Base-by-base conservation (phyloP, 768 basidiomycete species). In the Boletus coccyginus region DNA sequence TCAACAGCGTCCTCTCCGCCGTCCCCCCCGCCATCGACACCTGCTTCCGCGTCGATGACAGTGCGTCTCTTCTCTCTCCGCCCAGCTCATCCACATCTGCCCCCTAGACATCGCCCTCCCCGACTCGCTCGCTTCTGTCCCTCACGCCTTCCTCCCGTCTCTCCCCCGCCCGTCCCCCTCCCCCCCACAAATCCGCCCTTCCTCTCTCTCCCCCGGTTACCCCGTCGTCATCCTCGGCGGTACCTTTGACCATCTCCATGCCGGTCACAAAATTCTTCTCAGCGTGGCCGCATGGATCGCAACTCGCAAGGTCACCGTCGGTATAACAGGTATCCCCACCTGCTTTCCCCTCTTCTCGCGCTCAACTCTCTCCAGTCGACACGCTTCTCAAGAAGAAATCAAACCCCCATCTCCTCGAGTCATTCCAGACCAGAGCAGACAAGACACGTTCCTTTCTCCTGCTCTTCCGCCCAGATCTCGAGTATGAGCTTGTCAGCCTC, bases 171-270 rank as follows among this genome's bases (percentile, higher is more conserved):
- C 51, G 9, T 12, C 55, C 21, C 41, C 61, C 45, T n/a, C 58
- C 16, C 38, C 47, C 5, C 3, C 33, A 16, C 43, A 44, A 12
- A 3, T 31, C 10, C 38, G 8, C 29, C 38, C 46, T 31, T 27
- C 27, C 27, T 55, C 43, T 3, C 46, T n/a, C 19, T 49, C 59
- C 1, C 59, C 74, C 7, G 48, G 60, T 13, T 81, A 75, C 66
- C 88, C 87, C 13, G 90, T 93, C 50, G 83, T 88, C n/a, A 89
- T 85, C 0, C 78, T 98, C 9, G 96, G 97, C 7, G 97, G 97
- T 0, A 98, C 97, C 0, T 98, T 98, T 72, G 97, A 99, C 73
- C 97, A 98, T 70, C 82, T 99, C 16, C 97, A 99, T 68, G 85
- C 94, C 5, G 97, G 96, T 0, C 97, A 99, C 76, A 97, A 97